Percentiles rank a stretch among this genome's conserved stretches.
Evolutionary conservation across 768 basidiomycete species (phyloP).

Genomic region (Boletus huronensis): DNA sequence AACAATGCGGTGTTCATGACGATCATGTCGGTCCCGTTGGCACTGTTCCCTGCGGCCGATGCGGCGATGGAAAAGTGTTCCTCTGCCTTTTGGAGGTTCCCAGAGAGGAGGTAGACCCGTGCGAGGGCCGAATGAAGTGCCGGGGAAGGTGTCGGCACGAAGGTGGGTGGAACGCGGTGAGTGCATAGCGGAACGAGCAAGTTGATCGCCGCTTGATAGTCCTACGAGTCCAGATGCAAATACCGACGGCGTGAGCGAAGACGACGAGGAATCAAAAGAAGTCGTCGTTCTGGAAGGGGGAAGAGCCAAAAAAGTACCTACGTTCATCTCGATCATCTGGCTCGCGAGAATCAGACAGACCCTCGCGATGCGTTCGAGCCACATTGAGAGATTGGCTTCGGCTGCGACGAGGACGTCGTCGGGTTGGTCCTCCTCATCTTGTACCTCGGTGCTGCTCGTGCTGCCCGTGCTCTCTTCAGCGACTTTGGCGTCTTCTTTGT

Average conservation of each 20-base stretch:
- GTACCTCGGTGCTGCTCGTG: background rate
- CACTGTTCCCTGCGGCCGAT: slow-evolving; percentile 42
- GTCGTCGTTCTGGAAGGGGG: too few species aligned
- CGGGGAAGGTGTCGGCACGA: slow-evolving; percentile 37
- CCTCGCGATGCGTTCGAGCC: slow-evolving; percentile 76
- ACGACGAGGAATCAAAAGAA: background rate
- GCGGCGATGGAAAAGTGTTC: slow-evolving; percentile 47
- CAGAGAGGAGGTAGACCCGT: slow-evolving; percentile 71
- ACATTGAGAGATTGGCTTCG: slow-evolving; percentile 54
- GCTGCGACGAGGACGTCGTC: slow-evolving; percentile 24
- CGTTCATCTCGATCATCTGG: slow-evolving; percentile 84
- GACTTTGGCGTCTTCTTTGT: background rate
- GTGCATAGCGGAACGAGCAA: slow-evolving; percentile 66
- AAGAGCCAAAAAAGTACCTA: slow-evolving; percentile 23
- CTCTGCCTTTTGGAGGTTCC: slow-evolving; percentile 57
- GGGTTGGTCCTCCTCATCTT: slow-evolving; percentile 7
- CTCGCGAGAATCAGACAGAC: slow-evolving; percentile 77
- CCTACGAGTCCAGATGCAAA: background rate
- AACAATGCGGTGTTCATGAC: slow-evolving; percentile 66
- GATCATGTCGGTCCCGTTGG: slow-evolving; percentile 42
- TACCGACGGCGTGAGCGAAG: background rate
- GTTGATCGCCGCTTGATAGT: slow-evolving; percentile 49
- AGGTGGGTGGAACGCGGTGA: slow-evolving; percentile 26
- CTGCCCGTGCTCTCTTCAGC: background rate
- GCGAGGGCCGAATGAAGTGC: slow-evolving; percentile 67